phyloP scores from a whole-genome alignment of 2,329 filamentous ascomycete species.

The Cadophora gregata region DNA sequence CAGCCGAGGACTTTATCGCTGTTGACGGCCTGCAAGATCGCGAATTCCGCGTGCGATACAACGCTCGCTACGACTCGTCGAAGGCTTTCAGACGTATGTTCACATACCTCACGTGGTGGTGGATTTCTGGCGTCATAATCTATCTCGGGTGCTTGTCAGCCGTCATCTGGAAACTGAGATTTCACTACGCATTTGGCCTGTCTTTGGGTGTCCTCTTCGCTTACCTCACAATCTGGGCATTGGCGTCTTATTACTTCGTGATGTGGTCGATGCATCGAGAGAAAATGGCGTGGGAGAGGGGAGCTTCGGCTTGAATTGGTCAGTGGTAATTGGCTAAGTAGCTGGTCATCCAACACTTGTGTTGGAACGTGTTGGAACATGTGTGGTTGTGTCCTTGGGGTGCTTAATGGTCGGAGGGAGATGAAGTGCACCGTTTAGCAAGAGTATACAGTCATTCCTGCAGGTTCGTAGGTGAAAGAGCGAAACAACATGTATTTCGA shows the following conservation, averaged over 20 bases:
- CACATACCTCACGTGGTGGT: conserved; percentile 32
- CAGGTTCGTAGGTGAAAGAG: too few relatives aligned
- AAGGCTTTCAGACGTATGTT: conserved; percentile 33
- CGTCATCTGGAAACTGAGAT: conserved; percentile 35
- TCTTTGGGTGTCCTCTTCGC: conserved; percentile 33
- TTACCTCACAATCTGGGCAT: conserved; percentile 35
- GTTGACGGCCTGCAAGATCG: conserved; percentile 38
- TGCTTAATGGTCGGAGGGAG: background rate
- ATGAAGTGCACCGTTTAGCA: background rate
- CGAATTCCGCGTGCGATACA: conserved; percentile 35
- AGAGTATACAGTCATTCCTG: background rate
- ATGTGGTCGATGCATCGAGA: conserved; percentile 30
- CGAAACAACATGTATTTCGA: background rate
- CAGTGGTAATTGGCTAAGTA: too few relatives aligned
- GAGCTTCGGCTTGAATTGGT: background rate
- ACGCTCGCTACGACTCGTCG: conserved; percentile 33
- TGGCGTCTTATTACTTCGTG: conserved; percentile 28
- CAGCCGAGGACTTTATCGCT: conserved; percentile 38
- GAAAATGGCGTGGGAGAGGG: conserved; percentile 22
- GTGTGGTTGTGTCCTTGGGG: background rate
- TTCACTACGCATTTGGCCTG: conserved; percentile 36
- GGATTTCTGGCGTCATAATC: conserved; percentile 31
- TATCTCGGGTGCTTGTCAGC: conserved; percentile 35
- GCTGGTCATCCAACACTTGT: too few relatives aligned
- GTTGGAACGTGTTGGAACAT: background rate